Base-by-base conservation (phyloP, 2,329 filamentous ascomycete species). In the Amesomyces nigricolor region DNA sequence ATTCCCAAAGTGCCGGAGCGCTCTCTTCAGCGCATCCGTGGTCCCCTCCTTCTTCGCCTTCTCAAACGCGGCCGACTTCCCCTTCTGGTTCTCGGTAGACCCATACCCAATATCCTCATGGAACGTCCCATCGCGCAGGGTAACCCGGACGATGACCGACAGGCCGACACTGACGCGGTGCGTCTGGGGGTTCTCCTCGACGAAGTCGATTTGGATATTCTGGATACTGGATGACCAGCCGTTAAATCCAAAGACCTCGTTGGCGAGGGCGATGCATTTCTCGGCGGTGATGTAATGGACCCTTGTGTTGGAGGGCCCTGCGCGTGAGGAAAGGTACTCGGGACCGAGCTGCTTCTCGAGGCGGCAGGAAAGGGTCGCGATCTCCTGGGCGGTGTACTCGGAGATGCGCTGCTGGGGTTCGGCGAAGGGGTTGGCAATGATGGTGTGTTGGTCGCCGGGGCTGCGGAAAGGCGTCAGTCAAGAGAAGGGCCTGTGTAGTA, bases 41-140 rank as follows among this genome's bases (percentile, higher is more conserved):
- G 91, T 95, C 7, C 90, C 95, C 74, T 97, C 91, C 70, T 99
- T 99, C 76, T 97, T 99, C 1, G 94, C 91, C 73, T 99, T 99
- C 70, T 99, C 94, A 66, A 97, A 99, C 0, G 92, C 94, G 50
- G 89, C 87, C 3, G 91, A 92, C 73, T 99, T 99, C 54, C 89
- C 88, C 72, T 92, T 95, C 70, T 87, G 90, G 67, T 99, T 99
- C 71, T 97, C 92, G 64, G 95, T 95, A 63, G 94, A 89, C 7
- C 94, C 94, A 67, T 99, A 99, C 29, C 94, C 94, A 59, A 97
- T 87, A 68, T 99, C 94, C 79, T 99, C 94, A 69, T 97, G 94
- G 68, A 85, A 97, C n/a, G 92, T 94, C 46, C 94, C 94, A 72
- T 97, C 92, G 60, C 86, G 87, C 52, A 99, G 73, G 2, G 91